Conservation (phyloP, 805 yeast species). For the Cyberlindnera subsufficiens region DNA sequence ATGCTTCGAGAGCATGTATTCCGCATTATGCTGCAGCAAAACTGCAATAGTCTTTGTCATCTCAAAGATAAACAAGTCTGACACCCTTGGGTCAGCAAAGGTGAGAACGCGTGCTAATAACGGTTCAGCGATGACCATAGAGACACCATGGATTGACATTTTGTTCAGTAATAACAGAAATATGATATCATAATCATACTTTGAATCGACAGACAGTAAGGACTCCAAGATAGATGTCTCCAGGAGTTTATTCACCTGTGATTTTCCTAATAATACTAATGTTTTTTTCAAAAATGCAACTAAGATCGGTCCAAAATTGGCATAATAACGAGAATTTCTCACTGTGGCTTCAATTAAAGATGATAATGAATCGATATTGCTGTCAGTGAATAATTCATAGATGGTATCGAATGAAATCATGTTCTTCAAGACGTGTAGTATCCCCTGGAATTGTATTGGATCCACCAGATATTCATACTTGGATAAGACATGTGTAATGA, state of each 20-base stretch:
- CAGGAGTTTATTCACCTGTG: slow-evolving; percentile 3
- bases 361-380: slow-evolving; percentile 3
- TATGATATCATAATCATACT: slow-evolving; percentile 11
- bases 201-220: slow-evolving; percentile 6
- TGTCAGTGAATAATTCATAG: slow-evolving; percentile 8
- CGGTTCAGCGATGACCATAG: slow-evolving; percentile 1
- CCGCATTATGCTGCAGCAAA: slow-evolving; percentile 13
- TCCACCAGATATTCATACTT: slow-evolving; percentile 19
- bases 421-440: slow-evolving; percentile 18
- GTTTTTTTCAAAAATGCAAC: slow-evolving; percentile 17
- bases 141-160: slow-evolving; percentile 13
- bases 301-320: slow-evolving; percentile 16
- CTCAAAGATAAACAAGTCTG: slow-evolving; percentile 20
- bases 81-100: slow-evolving; percentile 8
- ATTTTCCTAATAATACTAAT: slow-evolving; percentile 11
- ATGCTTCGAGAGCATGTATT: slow-evolving; percentile 7
- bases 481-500: slow-evolving; percentile 7
- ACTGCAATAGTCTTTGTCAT: slow-evolving; percentile 23
- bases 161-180: slow-evolving; percentile 17
- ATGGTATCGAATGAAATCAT: slow-evolving; percentile 11
- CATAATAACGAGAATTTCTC: slow-evolving; percentile 19
- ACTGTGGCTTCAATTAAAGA: slow-evolving; percentile 18
- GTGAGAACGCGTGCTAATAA: slow-evolving; percentile 10
- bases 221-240: slow-evolving; percentile 5
- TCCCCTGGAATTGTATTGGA: slow-evolving; percentile 23